Evolutionary conservation across 306 rosid genomes (phyloP).

Genomic region (Glycine tomentella): DNA sequence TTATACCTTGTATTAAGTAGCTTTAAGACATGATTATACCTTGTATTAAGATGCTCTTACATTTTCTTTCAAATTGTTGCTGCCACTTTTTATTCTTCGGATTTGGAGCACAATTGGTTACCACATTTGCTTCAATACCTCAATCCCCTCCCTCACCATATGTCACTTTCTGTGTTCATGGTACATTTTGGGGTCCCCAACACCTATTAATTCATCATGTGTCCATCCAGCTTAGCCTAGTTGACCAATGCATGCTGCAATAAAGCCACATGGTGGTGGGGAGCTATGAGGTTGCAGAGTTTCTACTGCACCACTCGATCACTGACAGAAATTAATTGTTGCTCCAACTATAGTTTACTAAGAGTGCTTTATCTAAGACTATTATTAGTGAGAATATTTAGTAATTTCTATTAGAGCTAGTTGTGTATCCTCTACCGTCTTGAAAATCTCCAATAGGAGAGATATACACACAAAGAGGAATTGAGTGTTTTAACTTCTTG

Average conservation of each 20-base stretch:
- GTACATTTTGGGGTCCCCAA: slow-evolving; percentile 26
- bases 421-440: too few species aligned
- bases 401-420: too few species aligned
- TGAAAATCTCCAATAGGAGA: too few species aligned
- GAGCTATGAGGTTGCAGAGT: neutral
- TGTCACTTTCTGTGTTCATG: neutral
- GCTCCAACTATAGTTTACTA: neutral
- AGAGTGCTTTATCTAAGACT: too few species aligned
- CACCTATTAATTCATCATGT: neutral
- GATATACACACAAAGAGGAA: too few species aligned
- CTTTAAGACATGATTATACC: too few species aligned
- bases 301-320: neutral
- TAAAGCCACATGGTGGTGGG: slow-evolving; percentile 13
- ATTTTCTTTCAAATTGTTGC: slow-evolving; percentile 2
- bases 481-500: too few species aligned
- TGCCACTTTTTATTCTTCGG: slow-evolving; percentile 43
- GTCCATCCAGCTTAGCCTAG: neutral
- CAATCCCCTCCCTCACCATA: neutral
- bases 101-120: neutral
- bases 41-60: too few species aligned
- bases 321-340: neutral
- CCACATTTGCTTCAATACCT: neutral
- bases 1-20: too few species aligned
- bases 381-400: too few species aligned
- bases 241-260: slow-evolving; percentile 4